Percentiles rank a stretch among this genome's conserved stretches.
Conservation (phyloP, 108 stramenopile genomes). For the Nannochloropsis salina region DNA sequence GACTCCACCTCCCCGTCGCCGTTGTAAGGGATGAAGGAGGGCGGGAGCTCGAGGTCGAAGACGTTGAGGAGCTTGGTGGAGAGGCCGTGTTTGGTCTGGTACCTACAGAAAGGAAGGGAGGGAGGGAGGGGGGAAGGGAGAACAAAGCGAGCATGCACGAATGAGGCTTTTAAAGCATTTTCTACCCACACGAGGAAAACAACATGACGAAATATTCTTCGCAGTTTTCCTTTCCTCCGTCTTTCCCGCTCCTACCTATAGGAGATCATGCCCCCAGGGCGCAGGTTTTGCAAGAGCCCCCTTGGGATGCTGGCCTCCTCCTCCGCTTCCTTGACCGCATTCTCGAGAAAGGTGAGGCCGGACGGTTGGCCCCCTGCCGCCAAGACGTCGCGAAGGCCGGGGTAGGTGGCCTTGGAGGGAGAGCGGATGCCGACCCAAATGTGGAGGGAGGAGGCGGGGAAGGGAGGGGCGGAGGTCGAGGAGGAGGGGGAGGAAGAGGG, state of each 20-base stretch:
- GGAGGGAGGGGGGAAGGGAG: background rate
- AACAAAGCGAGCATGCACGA: background rate
- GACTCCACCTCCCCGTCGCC: slow-evolving; percentile 52
- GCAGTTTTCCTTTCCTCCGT: background rate
- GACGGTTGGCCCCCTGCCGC: slow-evolving; percentile 49
- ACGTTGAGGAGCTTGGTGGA: slow-evolving; percentile 48
- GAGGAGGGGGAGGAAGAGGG: background rate
- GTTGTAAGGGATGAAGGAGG: slow-evolving; percentile 45
- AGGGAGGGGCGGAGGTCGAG: background rate
- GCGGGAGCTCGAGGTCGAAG: slow-evolving; percentile 47
- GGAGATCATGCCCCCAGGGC: slow-evolving; percentile 26
- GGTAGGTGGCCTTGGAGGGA: slow-evolving; percentile 48
- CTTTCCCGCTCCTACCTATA: background rate
- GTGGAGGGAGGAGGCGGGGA: background rate
- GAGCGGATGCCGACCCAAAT: slow-evolving; percentile 44
- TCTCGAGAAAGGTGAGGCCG: slow-evolving; percentile 40
- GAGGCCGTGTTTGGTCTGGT: slow-evolving; percentile 44
- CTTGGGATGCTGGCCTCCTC: slow-evolving; percentile 43
- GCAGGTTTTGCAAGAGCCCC: slow-evolving; percentile 29
- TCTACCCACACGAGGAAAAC: background rate
- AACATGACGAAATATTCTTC: background rate
- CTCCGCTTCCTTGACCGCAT: slow-evolving; percentile 41
- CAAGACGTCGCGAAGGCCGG: slow-evolving; percentile 47
- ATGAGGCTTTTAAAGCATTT: background rate
- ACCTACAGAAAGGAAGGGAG: slow-evolving; percentile 28